Evolutionary conservation across 2,329 filamentous ascomycete species (phyloP), one percentile per base, ranked within the genome.

Genomic region (Cladosporium sp.): DNA sequence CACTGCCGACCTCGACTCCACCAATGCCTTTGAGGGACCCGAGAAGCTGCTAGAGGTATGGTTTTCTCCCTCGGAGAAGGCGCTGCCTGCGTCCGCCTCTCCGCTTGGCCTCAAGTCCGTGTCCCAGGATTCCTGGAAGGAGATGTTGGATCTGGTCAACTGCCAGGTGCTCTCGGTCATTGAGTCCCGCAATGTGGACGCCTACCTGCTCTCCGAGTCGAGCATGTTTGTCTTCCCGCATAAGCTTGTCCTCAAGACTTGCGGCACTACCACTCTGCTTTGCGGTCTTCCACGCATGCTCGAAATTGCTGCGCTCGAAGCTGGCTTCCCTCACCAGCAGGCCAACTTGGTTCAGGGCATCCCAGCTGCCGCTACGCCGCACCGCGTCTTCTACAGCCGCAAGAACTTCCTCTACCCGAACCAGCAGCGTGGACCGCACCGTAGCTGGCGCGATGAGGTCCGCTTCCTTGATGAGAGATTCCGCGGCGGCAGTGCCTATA

Each of bases 211-310:
- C 65, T 99, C 95, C 69, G 95, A 99, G 82, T 98, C 95, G 49
- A 98, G 95, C 90, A 97, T 99, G 93, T 99, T 99, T 78, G 92
- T 99, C 73, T 99, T 97, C 80, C 93, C 93, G n/a, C 95, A 99
- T 86, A 99, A 99, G 85, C 86, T 99, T 69, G 97, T 99, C 67
- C 84, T 99, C 71, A 99, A 99, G 87, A 99, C 95, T 8, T 99
- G 95, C 75, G 95, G 95, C 67, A 99, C 95, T 28, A 99, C 95
- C 16, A 99, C 95, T 2, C 83, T 99, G 62, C 86, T 99, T 7
- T 89, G 91, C 57, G 95, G 95, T 23, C 85, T 99, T 55, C 92
- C 92, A 71, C 92, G 92, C 71, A 90, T 99, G 78, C 85, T 99
- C 63, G 92, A 96, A 78, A 97, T 98, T 74, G 95, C 95, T 33